A percentile compares a stretch with the other conserved stretches of the same genome.
Conservation (phyloP, 192 early-diverging fungal species). For the Umbelopsis ramanniana region DNA sequence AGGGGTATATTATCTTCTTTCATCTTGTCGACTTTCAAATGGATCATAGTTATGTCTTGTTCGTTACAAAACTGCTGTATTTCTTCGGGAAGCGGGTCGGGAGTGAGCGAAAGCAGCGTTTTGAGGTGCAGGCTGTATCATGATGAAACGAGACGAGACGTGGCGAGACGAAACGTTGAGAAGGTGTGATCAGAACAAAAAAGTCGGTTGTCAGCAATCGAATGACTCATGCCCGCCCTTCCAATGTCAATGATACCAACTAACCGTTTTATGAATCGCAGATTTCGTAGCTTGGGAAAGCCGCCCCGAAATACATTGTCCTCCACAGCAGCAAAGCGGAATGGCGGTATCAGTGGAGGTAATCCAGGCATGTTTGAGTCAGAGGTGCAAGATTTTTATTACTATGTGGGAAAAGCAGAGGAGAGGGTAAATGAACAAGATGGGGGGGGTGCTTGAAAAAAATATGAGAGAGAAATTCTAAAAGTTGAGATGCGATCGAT, state of each 20-base stretch:
- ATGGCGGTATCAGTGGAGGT: constrained; percentile 74
- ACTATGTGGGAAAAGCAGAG: neutral
- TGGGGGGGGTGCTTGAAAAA: neutral
- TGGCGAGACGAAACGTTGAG: neutral
- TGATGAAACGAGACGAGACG: neutral
- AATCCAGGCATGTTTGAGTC: constrained; percentile 18
- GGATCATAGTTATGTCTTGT: constrained; percentile 68
- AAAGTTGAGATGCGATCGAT: constrained; percentile 50
- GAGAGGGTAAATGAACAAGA: neutral
- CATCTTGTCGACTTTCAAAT: constrained; percentile 77
- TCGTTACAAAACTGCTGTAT: constrained; percentile 66
- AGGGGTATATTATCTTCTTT: constrained; percentile 86
- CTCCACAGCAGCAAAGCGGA: constrained; percentile 86
- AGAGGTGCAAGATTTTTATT: neutral
- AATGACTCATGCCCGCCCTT: too few relatives aligned
- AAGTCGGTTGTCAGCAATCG: too few relatives aligned
- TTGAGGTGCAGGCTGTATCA: constrained; percentile 61
- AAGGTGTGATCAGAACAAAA: neutral
- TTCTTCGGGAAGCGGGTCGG: constrained; percentile 64
- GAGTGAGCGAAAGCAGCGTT: constrained; percentile 88
- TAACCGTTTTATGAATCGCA: constrained; percentile 80
- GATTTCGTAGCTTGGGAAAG: constrained; percentile 87
- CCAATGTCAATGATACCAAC: neutral
- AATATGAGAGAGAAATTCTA: constrained; percentile 28
- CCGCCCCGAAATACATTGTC: constrained; percentile 84